Conservation (phyloP, 2,329 filamentous ascomycete genomes). For the Phaeosphaeria sp. region DNA sequence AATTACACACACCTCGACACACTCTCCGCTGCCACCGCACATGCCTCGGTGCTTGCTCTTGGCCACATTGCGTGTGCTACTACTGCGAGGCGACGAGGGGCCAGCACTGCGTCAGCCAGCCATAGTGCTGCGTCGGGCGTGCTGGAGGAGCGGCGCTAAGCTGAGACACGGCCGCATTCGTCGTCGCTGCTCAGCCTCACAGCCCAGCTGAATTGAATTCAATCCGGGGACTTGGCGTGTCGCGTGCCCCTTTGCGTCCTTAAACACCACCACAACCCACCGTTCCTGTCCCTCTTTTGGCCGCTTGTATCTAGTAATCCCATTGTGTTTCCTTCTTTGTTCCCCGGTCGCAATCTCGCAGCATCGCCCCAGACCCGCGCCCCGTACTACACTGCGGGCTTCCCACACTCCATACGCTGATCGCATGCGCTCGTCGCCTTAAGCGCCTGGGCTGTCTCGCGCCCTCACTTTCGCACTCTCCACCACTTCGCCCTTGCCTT, state of each 20-base stretch:
- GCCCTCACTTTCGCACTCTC: conserved; percentile 3
- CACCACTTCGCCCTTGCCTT: conserved; percentile 10
- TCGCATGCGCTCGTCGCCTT: conserved; percentile 10
- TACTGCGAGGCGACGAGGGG: neutral
- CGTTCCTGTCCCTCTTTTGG: neutral
- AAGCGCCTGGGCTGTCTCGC: conserved; percentile 6
- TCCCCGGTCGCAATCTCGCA: neutral
- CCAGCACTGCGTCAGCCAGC: neutral
- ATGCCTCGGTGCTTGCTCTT: neutral
- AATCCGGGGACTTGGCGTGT: neutral
- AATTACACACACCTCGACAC: neutral
- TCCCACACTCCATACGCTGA: conserved; percentile 1
- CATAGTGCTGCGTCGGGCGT: neutral
- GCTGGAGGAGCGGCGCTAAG: neutral
- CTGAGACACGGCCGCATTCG: neutral
- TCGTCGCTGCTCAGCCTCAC: neutral
- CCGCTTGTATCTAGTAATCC: neutral
- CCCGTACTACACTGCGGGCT: neutral
- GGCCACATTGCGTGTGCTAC: neutral
- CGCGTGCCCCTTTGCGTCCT: neutral
- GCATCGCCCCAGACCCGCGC: neutral
- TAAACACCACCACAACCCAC: neutral
- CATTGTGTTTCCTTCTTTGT: neutral
- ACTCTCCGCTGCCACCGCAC: neutral
- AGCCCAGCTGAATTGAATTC: neutral